These are phyloP conservation scores for Globomyces pollinis-pini DNA, from an alignment of 192 early-diverging fungal species.

Conservation along the genomic window DNA sequence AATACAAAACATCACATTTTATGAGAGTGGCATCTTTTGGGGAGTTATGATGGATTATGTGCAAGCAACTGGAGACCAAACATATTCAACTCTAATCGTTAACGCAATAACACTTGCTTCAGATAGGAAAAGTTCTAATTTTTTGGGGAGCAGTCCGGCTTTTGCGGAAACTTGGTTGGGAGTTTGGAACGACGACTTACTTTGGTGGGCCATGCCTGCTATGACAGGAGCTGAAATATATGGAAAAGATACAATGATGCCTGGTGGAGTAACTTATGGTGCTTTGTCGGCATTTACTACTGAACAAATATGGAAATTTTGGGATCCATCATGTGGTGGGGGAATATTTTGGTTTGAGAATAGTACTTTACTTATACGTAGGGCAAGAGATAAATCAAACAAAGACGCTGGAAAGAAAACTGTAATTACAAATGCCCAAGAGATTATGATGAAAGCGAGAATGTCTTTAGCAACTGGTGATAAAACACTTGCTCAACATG, in stretches of 20 bases:
- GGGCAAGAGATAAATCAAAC: conserved; percentile 15
- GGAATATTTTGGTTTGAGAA: conserved; percentile 11
- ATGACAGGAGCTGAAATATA: conserved; percentile 29
- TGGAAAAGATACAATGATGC: conserved; percentile 16
- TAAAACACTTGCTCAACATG: conserved; percentile 12
- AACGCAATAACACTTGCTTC: conserved; percentile 8
- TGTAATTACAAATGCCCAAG: conserved; percentile 32
- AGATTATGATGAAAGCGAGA: conserved; percentile 25
- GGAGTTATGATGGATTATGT: conserved; percentile 6
- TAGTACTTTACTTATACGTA: not conserved
- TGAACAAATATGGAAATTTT: conserved; percentile 26
- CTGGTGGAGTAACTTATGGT: conserved; percentile 18
- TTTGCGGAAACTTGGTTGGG: not conserved
- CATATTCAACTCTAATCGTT: not conserved
- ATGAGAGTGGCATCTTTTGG: not conserved
- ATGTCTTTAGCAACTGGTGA: conserved; percentile 22
- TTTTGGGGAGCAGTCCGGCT: not conserved
- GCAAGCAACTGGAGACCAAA: not conserved
- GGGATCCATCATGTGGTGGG: conserved; percentile 36
- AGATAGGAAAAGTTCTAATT: not conserved
- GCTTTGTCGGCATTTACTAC: conserved; percentile 20
- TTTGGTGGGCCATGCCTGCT: conserved; percentile 34
- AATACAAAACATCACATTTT: conserved; percentile 7
- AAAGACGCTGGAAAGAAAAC: conserved; percentile 24
- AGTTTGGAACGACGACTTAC: conserved; percentile 36